These are phyloP conservation scores for Brassica carinata DNA, from an alignment of 345 rosid genomes.

Conservation along the genomic window DNA sequence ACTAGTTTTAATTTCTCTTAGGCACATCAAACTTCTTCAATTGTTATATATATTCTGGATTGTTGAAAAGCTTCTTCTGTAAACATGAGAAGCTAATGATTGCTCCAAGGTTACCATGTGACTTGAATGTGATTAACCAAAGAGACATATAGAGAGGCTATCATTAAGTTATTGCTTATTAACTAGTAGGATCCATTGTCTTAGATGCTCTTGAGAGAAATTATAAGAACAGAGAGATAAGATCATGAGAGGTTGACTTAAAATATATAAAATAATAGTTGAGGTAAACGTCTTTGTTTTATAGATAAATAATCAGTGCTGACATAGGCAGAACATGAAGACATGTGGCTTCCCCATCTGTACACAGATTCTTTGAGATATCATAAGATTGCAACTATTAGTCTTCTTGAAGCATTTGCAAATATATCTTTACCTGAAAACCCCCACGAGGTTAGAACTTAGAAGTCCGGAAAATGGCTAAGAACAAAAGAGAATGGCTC, in stretches of 20 bases:
- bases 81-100: slow-evolving; percentile 36
- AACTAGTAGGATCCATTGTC: neutral
- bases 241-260: neutral
- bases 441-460: neutral
- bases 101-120: neutral
- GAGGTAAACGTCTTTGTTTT: slow-evolving; percentile 8
- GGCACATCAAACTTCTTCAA: slow-evolving; percentile 17
- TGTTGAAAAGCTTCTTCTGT: slow-evolving; percentile 20
- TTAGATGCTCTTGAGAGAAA: neutral
- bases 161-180: neutral
- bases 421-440: slow-evolving; percentile 60
- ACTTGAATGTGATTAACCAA: slow-evolving; percentile 9
- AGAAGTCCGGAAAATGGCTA: neutral
- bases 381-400: slow-evolving; percentile 68
- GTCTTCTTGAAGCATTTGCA: slow-evolving; percentile 63
- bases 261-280: neutral
- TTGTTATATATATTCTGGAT: slow-evolving; percentile 7
- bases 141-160: neutral
- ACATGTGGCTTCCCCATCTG: slow-evolving; percentile 60
- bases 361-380: slow-evolving; percentile 53
- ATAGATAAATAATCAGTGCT: slow-evolving; percentile 48
- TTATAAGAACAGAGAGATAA: neutral
- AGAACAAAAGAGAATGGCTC: neutral
- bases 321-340: slow-evolving; percentile 80
- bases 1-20: slow-evolving; percentile 16